Evolutionary conservation across 192 early-diverging fungal genomes (phyloP), one percentile per base, ranked within the genome.

Genomic region (Diversispora epigaea): DNA sequence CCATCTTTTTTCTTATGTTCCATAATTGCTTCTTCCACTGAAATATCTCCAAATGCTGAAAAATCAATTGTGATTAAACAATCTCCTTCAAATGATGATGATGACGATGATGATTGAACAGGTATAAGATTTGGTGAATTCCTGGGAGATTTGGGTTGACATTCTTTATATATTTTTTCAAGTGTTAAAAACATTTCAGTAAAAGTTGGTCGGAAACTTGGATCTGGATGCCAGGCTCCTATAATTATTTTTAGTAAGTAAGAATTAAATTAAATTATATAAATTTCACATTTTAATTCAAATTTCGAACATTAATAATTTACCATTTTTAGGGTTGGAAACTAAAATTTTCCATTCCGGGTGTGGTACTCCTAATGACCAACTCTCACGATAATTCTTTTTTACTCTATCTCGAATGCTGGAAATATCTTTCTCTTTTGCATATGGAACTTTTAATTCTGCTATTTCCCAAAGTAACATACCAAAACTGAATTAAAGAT

Each of bases 401-500:
- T 54, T 14, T 17, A 54, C 10, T 54, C 4, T 14, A 54, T 54
- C 6, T 0, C 6, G 10, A 63, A 63, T 43, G 5, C 12, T 14
- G 5, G 10, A 2, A 32, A 22, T 21, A 32, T 63, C 32, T 7
- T 0, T 54, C n/a, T 54, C 50, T 2, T 69, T 22, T 15, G 49
- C 22, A 69, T 69, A 69, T 4, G 68, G 68, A 49, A 14, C n/a
- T 69, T 52, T 69, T 39, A 50, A 8, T 69, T 69, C 45, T 4
- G 67, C 67, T 14, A 69, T 69, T 8, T 69, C 49, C 67, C 67
- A 69, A 69, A 69, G 49, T 17, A 69, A 19, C 21, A 69, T 69
- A 54, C 67, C 67, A 47, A 69, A 69, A 52, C 67, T 69, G 32
- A 15, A 15, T 25, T 41, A 15, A 47, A 46, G 40, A 2, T 32